Evolutionary conservation across 116 monocot species (phyloP), one percentile per base, ranked within the genome.

Genomic region (Trichopus zeylanicus): DNA sequence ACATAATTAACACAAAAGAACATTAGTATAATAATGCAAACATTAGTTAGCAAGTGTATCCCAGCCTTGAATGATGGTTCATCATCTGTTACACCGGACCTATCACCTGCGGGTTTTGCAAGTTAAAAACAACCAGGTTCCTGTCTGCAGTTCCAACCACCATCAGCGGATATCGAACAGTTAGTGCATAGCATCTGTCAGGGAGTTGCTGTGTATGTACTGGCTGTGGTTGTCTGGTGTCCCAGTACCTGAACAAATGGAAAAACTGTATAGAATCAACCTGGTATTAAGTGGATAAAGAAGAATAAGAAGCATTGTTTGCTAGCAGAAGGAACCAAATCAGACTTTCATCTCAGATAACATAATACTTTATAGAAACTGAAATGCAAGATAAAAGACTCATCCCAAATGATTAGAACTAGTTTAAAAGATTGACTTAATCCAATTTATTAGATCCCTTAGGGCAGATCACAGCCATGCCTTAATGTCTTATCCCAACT

Each of bases 401-500:
- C n/a, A n/a, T n/a, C n/a, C n/a, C n/a, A n/a, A n/a, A n/a, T n/a
- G n/a, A n/a, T n/a, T n/a, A n/a, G n/a, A n/a, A n/a, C n/a, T n/a
- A n/a, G n/a, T n/a, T n/a, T n/a, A n/a, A n/a, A n/a, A n/a, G n/a
- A n/a, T n/a, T n/a, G n/a, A n/a, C n/a, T n/a, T n/a, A n/a, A n/a
- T n/a, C n/a, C n/a, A n/a, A n/a, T n/a, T n/a, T n/a, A n/a, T n/a
- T n/a, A n/a, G n/a, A n/a, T n/a, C n/a, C n/a, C n/a, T n/a, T n/a
- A n/a, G n/a, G n/a, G n/a, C n/a, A n/a, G n/a, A n/a, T n/a, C n/a
- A n/a, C 35, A 30, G 6, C 21, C 53, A 64, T 74, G 67, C 97
- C 84, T 98, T 31, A 98, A 38, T 39, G 97, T 91, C 67, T 98
- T 98, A 57, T 91, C 97, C 87, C 77, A 91, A 79, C 91, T 91